Evolutionary conservation across 2,329 filamentous ascomycete species (phyloP).

Genomic region (Amauroascus verrucosus): DNA sequence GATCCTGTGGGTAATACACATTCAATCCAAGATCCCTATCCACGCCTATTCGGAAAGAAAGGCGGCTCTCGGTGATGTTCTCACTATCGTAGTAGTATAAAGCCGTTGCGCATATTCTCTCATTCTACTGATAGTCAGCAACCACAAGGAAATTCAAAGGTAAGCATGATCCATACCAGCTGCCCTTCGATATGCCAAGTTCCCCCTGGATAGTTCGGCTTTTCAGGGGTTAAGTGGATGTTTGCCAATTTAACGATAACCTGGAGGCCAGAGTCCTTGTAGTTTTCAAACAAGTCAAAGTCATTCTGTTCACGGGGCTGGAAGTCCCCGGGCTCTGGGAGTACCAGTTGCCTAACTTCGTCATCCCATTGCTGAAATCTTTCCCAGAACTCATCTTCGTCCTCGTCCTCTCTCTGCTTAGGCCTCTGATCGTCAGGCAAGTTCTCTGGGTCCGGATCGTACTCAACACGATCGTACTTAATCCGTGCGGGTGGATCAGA

Average conservation of each 20-base stretch:
- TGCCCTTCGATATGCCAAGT: slow-evolving; percentile 41
- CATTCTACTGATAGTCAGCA: slow-evolving; percentile 37
- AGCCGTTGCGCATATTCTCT: slow-evolving; percentile 54
- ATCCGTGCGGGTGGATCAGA: slow-evolving; percentile 8
- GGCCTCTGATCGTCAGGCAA: slow-evolving; percentile 16
- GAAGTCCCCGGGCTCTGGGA: slow-evolving; percentile 18
- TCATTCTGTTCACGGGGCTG: slow-evolving; percentile 17
- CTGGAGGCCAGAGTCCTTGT: slow-evolving; percentile 40
- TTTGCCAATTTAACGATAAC: slow-evolving; percentile 55
- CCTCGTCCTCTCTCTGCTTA: slow-evolving; percentile 6
- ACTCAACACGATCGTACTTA: slow-evolving; percentile 13
- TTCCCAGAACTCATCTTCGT: slow-evolving; percentile 12
- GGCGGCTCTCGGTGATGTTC: slow-evolving; percentile 46
- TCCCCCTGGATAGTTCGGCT: slow-evolving; percentile 42
- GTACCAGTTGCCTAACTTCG: slow-evolving; percentile 12
- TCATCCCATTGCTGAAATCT: slow-evolving; percentile 6
- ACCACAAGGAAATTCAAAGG: neutral
- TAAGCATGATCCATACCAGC: slow-evolving; percentile 22
- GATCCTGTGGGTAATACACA: slow-evolving; percentile 23
- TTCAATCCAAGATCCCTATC: slow-evolving; percentile 24
- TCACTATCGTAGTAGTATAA: slow-evolving; percentile 53
- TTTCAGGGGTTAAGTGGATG: slow-evolving; percentile 49
- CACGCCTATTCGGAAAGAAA: slow-evolving; percentile 43
- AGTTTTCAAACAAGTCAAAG: slow-evolving; percentile 23
- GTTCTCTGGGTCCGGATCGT: slow-evolving; percentile 15